Base-by-base conservation (phyloP, 2,329 filamentous ascomycete species). In the Trichoderma lentiforme region DNA sequence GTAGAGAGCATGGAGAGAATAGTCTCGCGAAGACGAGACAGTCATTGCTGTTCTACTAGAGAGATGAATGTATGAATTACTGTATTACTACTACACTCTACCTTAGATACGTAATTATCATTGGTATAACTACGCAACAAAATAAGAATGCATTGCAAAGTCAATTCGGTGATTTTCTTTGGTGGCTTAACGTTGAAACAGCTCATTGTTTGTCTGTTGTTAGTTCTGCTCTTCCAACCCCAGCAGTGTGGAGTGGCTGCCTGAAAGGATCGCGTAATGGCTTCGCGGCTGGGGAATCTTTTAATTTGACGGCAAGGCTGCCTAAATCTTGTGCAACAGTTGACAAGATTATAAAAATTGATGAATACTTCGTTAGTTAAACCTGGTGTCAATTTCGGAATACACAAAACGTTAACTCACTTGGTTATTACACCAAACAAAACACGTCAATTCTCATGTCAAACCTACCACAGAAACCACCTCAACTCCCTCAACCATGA, bases 161-260 rank as follows among this genome's bases (percentile, higher is more conserved):
- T n/a, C 57, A 14, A 60, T 11, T 14, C n/a, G 14, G 47, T 11
- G 47, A 6, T 53, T 14, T 14, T 14, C 11, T 53, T 14, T 21
- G 24, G 30, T 32, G 57, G 28, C 21, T 21, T 11, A n/a, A 21
- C 2, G 15, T n/a, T n/a, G 32, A 32, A 60, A 14, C 8, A 60
- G 21, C 6, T 39, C 6, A 7, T n/a, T n/a, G 24, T 39, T 26
- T 15, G 34, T 21, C 8, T 39, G 15, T 12, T 67, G 34, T 30
- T 60, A 14, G 53, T 24, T 68, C n/a, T 18, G 26, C 18, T 58
- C 26, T 15, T 32, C 4, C 15, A 11, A 15, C 11, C 47, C 36
- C 36, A n/a, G 47, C 69, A 6, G 6, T 39, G 63, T 66, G 63
- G 63, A 56, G 63, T 18, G 63, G 63, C 47, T 66, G 63, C 63